Percentiles rank a stretch among this genome's conserved stretches.
Evolutionary conservation across 768 basidiomycete species (phyloP).

Genomic region (Cystofilobasidium ferigula): DNA sequence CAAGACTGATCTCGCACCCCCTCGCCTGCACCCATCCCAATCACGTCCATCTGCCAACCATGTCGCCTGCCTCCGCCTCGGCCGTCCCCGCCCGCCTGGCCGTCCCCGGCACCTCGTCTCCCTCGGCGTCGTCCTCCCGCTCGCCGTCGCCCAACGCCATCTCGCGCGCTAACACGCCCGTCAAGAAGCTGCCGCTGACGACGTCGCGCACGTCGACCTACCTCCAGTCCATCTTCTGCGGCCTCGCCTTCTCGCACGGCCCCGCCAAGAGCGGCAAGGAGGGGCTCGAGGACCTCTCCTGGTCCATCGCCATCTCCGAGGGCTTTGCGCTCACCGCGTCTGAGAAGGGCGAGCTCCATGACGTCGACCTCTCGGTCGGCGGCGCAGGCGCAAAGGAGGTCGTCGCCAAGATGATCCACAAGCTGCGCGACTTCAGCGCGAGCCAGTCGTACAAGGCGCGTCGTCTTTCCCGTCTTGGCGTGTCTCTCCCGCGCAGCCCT

Average conservation of each 20-base stretch:
- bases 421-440: conserved; percentile 4
- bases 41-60: too few relatives aligned
- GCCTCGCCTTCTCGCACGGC: neutral
- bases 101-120: neutral
- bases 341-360: conserved; percentile 3
- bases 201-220: neutral
- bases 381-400: neutral
- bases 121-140: neutral
- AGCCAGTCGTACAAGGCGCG: conserved; percentile 16
- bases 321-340: conserved; percentile 9
- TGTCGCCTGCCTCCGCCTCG: too few relatives aligned
- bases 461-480: neutral
- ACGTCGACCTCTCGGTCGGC: conserved; percentile 7
- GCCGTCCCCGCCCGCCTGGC: too few relatives aligned
- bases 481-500: neutral
- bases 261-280: neutral
- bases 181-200: neutral
- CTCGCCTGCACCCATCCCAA: too few relatives aligned
- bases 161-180: neutral
- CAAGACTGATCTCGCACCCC: too few relatives aligned
- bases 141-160: neutral
- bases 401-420: neutral
- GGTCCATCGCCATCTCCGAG: neutral
- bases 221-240: neutral
- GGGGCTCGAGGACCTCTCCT: neutral